Conservation (phyloP, 2,329 filamentous ascomycete species). For the Fonsecaea monophora region DNA sequence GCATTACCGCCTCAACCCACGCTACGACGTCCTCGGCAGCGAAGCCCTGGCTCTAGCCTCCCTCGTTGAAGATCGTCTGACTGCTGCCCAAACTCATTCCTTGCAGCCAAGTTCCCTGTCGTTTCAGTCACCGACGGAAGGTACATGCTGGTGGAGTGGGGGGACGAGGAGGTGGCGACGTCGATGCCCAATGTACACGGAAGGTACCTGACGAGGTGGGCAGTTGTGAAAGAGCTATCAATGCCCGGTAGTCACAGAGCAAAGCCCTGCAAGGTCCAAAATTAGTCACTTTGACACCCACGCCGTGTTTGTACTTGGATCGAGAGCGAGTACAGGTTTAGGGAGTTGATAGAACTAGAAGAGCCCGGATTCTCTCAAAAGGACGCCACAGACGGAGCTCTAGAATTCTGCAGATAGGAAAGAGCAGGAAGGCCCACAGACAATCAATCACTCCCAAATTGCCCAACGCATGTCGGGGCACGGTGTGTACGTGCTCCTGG, state of each 20-base stretch:
- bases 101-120: conserved; percentile 1
- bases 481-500: not conserved
- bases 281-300: not conserved
- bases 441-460: not conserved
- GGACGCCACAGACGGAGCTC: not conserved
- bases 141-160: conserved; percentile 4
- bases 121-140: not conserved
- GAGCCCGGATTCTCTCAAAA: not conserved
- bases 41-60: not conserved
- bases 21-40: not conserved
- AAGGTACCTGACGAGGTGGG: not conserved
- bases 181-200: conserved; percentile 10
- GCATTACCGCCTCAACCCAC: conserved; percentile 3
- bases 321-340: not conserved
- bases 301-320: not conserved
- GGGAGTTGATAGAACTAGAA: not conserved
- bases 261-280: not conserved
- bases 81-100: conserved; percentile 15
- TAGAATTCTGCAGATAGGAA: not conserved
- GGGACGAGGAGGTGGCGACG: not conserved
- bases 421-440: not conserved
- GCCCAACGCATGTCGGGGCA: not conserved
- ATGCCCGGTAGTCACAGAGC: not conserved
- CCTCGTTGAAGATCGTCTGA: not conserved
- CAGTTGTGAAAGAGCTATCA: not conserved